These are phyloP conservation scores for Boeremia lycopersici DNA, from an alignment of 2,329 filamentous ascomycete genomes.

Conservation along the genomic window DNA sequence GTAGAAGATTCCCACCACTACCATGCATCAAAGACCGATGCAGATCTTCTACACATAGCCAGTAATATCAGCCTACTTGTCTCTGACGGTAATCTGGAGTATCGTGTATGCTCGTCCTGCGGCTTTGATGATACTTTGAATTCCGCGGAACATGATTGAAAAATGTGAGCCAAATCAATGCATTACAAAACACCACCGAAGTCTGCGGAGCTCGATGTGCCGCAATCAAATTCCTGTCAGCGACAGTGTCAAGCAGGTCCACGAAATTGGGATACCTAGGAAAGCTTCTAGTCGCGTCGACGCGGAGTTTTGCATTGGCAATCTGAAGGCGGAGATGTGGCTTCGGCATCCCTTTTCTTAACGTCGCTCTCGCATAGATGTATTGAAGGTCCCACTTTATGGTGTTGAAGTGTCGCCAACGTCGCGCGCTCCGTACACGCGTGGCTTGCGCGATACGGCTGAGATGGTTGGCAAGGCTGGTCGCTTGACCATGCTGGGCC, in stretches of 20 bases:
- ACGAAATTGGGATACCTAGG: background rate
- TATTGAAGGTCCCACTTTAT: conserved; percentile 10
- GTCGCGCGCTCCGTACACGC: conserved; percentile 14
- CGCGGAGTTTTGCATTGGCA: background rate
- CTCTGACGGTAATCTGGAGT: background rate
- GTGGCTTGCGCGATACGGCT: conserved; percentile 13
- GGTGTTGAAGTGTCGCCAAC: background rate
- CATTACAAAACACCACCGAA: background rate
- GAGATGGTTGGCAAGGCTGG: conserved; percentile 4
- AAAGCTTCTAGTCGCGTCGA: too few relatives aligned
- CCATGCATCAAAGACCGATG: background rate
- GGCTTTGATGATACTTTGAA: background rate
- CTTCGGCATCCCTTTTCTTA: background rate
- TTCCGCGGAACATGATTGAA: background rate
- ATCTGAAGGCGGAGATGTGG: background rate
- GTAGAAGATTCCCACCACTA: background rate
- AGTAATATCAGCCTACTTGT: background rate
- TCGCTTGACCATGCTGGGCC: background rate
- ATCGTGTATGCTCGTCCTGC: background rate
- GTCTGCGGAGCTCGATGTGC: background rate
- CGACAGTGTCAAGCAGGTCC: too few relatives aligned
- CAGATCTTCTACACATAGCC: background rate
- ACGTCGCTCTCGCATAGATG: background rate
- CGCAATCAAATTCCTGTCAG: background rate
- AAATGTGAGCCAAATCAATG: background rate